Evolutionary conservation across 2,329 filamentous ascomycete genomes (phyloP).

Genomic region (Teratosphaeria viscida): DNA sequence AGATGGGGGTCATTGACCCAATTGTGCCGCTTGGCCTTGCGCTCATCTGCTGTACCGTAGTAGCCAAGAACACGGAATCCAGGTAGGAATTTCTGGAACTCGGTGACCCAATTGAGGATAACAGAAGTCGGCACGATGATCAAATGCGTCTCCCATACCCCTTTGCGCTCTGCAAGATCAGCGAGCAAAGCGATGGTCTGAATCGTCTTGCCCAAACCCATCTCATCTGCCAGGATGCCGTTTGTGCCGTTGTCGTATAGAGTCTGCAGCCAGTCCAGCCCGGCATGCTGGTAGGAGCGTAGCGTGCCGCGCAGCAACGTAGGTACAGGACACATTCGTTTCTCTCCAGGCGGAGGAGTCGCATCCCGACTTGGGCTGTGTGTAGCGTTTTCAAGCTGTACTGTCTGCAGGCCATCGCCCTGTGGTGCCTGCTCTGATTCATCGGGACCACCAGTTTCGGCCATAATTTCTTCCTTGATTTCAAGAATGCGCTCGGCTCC

Average conservation of each 20-base stretch:
- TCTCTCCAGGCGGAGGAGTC: constrained; percentile 17
- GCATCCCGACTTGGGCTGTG: constrained; percentile 8
- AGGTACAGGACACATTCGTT: constrained; percentile 43
- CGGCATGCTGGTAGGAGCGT: constrained; percentile 91
- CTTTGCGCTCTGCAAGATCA: constrained; percentile 79
- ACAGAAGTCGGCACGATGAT: constrained; percentile 96
- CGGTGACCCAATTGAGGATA: constrained; percentile 99
- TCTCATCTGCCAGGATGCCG: constrained; percentile 93
- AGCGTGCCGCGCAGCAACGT: constrained; percentile 71
- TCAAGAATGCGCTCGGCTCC: background rate
- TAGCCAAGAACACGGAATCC: constrained; percentile 97
- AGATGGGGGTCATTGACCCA: constrained; percentile 66
- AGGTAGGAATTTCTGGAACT: constrained; percentile 98
- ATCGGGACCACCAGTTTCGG: background rate
- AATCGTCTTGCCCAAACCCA: constrained; percentile 97
- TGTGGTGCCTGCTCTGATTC: background rate
- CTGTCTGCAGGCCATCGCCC: background rate
- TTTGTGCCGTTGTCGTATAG: constrained; percentile 89
- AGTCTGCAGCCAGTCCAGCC: constrained; percentile 92
- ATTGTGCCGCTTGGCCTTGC: constrained; percentile 78
- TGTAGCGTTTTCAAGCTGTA: background rate
- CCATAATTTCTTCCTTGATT: background rate
- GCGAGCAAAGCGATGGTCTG: constrained; percentile 92
- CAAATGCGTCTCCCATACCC: constrained; percentile 91
- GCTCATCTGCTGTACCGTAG: constrained; percentile 87